A percentile compares a stretch with the other conserved stretches of the same genome.
Evolutionary conservation across 1,284 basidiomycete genomes (phyloP).

Genomic region (Fistulinella cinereoalba): DNA sequence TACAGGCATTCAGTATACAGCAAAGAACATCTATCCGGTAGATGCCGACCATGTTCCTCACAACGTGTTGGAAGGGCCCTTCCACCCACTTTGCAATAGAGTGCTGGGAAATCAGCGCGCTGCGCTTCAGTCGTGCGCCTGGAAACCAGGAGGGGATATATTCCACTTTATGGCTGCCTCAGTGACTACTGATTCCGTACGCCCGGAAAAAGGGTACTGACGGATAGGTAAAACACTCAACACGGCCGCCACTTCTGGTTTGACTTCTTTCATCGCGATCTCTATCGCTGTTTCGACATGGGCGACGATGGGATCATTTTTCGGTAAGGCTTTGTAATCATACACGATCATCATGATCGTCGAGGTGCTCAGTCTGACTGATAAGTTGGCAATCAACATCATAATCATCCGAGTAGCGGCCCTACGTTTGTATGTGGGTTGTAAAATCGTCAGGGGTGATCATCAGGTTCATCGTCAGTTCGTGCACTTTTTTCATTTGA

Average conservation of each 20-base stretch:
- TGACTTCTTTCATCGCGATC: slow-evolving; percentile 20
- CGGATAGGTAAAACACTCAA: slow-evolving; percentile 30
- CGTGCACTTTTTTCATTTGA: slow-evolving; percentile 27
- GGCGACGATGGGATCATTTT: slow-evolving; percentile 27
- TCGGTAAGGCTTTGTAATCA: slow-evolving; percentile 24
- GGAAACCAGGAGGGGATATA: slow-evolving; percentile 31
- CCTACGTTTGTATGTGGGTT: slow-evolving; percentile 28
- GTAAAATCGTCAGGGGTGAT: slow-evolving; percentile 17
- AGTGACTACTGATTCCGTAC: not conserved
- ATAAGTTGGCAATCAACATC: slow-evolving; percentile 6
- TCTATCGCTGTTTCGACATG: slow-evolving; percentile 22
- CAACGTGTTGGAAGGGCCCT: slow-evolving; percentile 27
- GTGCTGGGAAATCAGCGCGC: slow-evolving; percentile 20
- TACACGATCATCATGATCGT: slow-evolving; percentile 33
- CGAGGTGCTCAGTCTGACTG: slow-evolving; percentile 25
- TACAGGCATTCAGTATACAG: slow-evolving; percentile 6
- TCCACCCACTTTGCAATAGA: slow-evolving; percentile 29
- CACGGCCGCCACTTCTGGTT: slow-evolving; percentile 28
- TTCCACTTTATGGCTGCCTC: slow-evolving; percentile 16
- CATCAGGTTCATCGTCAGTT: slow-evolving; percentile 27
- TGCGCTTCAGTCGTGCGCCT: slow-evolving; percentile 28
- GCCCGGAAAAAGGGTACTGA: not conserved
- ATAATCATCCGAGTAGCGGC: too few relatives aligned
- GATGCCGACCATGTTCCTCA: slow-evolving; percentile 20
- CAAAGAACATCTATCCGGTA: not conserved